phyloP scores from a whole-genome alignment of 2,329 filamentous ascomycete species.

The Phaeoacremonium minimum region DNA sequence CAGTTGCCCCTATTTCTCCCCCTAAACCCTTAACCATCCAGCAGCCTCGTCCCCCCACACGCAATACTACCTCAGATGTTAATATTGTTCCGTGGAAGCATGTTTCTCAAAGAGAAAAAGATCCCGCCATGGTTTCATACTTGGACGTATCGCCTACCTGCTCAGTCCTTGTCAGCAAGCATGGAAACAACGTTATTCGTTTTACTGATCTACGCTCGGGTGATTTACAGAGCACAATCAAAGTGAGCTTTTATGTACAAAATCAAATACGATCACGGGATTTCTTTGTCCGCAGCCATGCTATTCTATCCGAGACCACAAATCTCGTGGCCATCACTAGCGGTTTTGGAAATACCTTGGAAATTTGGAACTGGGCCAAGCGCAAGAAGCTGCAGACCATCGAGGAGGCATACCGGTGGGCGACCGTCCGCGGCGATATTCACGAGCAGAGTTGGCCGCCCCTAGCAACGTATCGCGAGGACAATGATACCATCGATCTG shows the following conservation, averaged over 20 bases:
- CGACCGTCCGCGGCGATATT: constrained; percentile 26
- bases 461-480: constrained; percentile 28
- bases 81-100: constrained; percentile 11
- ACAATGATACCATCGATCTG: constrained; percentile 25
- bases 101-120: constrained; percentile 19
- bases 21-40: constrained; percentile 1
- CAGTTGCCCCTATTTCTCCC: neutral
- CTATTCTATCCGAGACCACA: constrained; percentile 32
- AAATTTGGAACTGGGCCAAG: constrained; percentile 33
- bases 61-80: neutral
- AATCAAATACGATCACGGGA: constrained; percentile 31
- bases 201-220: constrained; percentile 19
- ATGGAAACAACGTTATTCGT: constrained; percentile 22
- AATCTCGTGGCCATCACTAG: constrained; percentile 31
- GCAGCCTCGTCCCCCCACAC: constrained; percentile 3
- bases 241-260: constrained; percentile 32
- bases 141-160: constrained; percentile 28
- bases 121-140: constrained; percentile 24
- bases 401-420: constrained; percentile 31
- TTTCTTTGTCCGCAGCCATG: constrained; percentile 36
- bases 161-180: constrained; percentile 26
- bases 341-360: constrained; percentile 30
- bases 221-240: constrained; percentile 22
- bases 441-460: constrained; percentile 26
- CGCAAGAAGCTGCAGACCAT: constrained; percentile 33